Evolutionary conservation across 1,139 yeast species (phyloP), one percentile per base, ranked within the genome.

Genomic region (Hansenula sp.): DNA sequence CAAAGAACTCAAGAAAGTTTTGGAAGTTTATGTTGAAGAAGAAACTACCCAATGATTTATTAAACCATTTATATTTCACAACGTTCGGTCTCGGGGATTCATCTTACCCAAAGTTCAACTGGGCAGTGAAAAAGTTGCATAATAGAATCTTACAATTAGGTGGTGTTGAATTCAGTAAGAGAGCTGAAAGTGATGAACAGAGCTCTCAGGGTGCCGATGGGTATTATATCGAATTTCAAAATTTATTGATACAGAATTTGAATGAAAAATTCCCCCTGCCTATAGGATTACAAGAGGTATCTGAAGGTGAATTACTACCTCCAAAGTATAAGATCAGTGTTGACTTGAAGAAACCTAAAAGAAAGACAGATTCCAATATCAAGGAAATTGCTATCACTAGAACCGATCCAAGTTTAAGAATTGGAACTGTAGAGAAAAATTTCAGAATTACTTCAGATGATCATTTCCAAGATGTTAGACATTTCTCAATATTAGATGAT

Each of bases 51-150:
- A 44, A 52, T 3, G 80, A 80, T 56, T 67, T 89, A 38, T 67
- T 91, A 36, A 74, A 74, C 47, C 88, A 84, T 58, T 58, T 88
- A 13, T 62, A 70, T 28, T 72, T 90, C 51, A 78, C 93, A 4
- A 75, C 90, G 2, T 83, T 93, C 60, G 99, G 99, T 0, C 67
- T 94, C 2, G 99, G 99, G n/a, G 98, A 93, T 61, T 84, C 96
- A 0, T 84, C 96, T 2, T 93, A 93, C 59, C 85, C 95, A 4
- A 77, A 84, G 53, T 91, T 79, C 66, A 93, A 93, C 63, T 83
- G 83, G 73, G 96, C 96, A 12, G 77, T 86, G 32, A 77, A 84
- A 49, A 91, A 93, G 60, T 62, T 94, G 16, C 96, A 91, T 58
- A 74, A 81, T 11, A 72, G 99, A 47, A 60, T 93, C 34, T 56